Percentiles rank a stretch among this genome's conserved stretches.
These are phyloP conservation scores for Akebia trifoliata DNA, from an alignment of 164 flowering plant genomes.

Conservation along the genomic window DNA sequence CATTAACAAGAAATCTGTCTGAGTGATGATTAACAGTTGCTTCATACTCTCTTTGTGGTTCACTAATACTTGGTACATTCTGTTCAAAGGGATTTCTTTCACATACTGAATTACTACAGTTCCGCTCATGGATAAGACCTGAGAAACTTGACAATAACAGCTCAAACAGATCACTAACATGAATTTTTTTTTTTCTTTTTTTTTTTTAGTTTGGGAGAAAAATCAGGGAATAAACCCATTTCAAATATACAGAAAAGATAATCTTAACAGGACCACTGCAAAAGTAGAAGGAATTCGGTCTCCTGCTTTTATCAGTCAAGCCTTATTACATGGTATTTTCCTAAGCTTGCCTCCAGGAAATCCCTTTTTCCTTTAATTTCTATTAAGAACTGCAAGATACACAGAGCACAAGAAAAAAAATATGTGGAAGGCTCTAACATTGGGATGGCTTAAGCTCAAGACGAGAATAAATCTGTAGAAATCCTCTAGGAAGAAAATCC, in stretches of 20 bases:
- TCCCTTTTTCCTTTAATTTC: background rate
- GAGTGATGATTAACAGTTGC: constrained; percentile 28
- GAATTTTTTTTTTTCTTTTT: background rate
- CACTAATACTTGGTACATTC: constrained; percentile 23
- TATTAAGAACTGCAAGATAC: no score
- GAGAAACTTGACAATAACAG: constrained; percentile 85
- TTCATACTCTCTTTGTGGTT: constrained; percentile 29
- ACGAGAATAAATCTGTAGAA: no score
- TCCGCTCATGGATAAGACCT: constrained; percentile 68
- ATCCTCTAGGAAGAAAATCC: no score
- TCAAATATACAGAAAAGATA: no score
- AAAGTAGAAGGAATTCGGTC: no score
- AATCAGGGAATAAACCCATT: no score
- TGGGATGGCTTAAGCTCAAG: no score
- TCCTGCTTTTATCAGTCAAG: background rate
- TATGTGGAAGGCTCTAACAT: no score
- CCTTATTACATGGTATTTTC: background rate
- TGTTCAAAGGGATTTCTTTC: constrained; percentile 36
- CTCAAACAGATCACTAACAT: constrained; percentile 10
- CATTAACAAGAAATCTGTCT: constrained; percentile 30
- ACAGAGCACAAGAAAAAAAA: no score
- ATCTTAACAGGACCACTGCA: no score
- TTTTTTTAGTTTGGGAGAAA: no score
- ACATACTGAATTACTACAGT: constrained; percentile 23
- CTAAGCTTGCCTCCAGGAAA: background rate